Conservation (phyloP, 257 asterid species). For the Plantago ovata region DNA sequence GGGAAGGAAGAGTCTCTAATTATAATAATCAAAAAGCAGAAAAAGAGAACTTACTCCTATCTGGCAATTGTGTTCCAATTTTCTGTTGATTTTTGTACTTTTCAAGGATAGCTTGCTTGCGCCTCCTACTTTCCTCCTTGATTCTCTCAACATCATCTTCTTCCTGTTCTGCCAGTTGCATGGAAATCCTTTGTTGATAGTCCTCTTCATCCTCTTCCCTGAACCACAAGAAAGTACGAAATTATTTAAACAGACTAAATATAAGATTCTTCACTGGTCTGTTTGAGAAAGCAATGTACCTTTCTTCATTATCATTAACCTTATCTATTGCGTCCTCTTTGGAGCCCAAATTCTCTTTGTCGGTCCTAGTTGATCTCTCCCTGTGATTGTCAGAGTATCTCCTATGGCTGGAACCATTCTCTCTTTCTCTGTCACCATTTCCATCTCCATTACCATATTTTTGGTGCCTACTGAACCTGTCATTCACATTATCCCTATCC, state of each 20-base stretch:
- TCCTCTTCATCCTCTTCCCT: constrained; percentile 78
- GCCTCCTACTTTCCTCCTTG: constrained; percentile 93
- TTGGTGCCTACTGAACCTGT: constrained; percentile 38
- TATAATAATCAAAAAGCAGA: not conserved
- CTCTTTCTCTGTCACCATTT: constrained; percentile 39
- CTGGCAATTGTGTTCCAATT: constrained; percentile 31
- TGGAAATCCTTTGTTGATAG: constrained; percentile 61
- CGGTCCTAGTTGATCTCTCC: constrained; percentile 39
- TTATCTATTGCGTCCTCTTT: constrained; percentile 29
- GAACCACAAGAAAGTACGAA: constrained; percentile 28
- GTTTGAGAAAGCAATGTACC: constrained; percentile 37
- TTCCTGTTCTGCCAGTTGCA: constrained; percentile 85
- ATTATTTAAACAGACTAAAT: constrained; percentile 7
- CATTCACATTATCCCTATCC: constrained; percentile 40
- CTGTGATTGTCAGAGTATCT: constrained; percentile 44
- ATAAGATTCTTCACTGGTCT: constrained; percentile 8
- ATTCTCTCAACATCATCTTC: constrained; percentile 85
- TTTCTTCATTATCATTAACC: constrained; percentile 32
- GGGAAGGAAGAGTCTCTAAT: constrained; percentile 2
- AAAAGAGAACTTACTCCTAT: constrained; percentile 25
- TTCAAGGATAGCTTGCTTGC: constrained; percentile 82
- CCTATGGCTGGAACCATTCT: constrained; percentile 43
- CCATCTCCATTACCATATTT: constrained; percentile 40
- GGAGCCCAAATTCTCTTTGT: constrained; percentile 26
- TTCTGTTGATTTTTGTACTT: constrained; percentile 61